Evolutionary conservation across 2,329 filamentous ascomycete genomes (phyloP).

Genomic region (Ophiostoma tasmaniense): DNA sequence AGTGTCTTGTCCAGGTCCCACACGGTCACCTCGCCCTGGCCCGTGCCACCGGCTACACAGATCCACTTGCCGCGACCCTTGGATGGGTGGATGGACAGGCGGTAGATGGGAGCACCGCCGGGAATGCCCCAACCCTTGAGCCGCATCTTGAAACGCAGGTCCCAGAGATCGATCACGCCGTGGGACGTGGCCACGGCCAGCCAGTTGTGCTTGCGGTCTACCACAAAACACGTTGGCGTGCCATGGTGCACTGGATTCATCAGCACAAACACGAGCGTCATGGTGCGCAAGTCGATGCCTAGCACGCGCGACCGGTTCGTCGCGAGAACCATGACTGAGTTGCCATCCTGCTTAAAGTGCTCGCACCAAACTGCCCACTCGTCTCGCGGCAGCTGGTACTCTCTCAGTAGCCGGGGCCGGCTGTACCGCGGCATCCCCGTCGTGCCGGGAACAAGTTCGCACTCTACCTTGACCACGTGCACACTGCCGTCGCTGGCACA

Average conservation of each 20-base stretch:
- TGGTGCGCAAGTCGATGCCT: constrained; percentile 77
- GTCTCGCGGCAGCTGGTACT: constrained; percentile 64
- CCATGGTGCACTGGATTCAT: constrained; percentile 89
- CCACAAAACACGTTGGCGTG: constrained; percentile 80
- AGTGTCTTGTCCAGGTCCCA: constrained; percentile 91
- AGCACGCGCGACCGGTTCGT: constrained; percentile 80
- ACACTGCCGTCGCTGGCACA: constrained; percentile 85
- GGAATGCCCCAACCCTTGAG: constrained; percentile 83
- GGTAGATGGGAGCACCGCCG: constrained; percentile 69
- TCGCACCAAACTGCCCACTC: constrained; percentile 87
- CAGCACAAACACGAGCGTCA: constrained; percentile 71
- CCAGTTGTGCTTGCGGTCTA: constrained; percentile 83
- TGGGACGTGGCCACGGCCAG: constrained; percentile 85
- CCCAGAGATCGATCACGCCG: constrained; percentile 89
- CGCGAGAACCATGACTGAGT: constrained; percentile 75
- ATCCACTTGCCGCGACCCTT: constrained; percentile 76
- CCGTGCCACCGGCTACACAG: constrained; percentile 80
- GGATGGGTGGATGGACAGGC: constrained; percentile 68
- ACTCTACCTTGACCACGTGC: constrained; percentile 75
- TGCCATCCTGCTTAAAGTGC: constrained; percentile 75
- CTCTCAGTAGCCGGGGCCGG: constrained; percentile 65
- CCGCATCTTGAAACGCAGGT: constrained; percentile 84
- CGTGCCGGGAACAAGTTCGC: constrained; percentile 21
- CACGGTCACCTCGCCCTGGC: constrained; percentile 79
- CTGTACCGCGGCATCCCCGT: constrained; percentile 52